Conservation (phyloP, 23 red algal genomes). For the Gracilaria vermiculophylla region DNA sequence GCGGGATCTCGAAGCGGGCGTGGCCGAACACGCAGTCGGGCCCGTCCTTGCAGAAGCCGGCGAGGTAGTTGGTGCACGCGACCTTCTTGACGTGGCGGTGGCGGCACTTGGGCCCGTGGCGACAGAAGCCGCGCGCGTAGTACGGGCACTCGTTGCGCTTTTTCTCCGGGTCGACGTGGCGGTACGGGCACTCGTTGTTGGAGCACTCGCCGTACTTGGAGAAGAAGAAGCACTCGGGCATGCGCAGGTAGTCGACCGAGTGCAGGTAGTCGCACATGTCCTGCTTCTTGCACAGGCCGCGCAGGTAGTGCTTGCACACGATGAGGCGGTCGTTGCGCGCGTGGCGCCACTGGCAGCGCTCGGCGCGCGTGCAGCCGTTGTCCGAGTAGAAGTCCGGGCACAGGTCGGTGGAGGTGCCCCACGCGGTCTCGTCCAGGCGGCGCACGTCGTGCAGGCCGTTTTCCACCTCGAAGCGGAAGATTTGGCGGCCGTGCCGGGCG, state of each 20-base stretch:
- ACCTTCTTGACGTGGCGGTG: constrained; percentile 92
- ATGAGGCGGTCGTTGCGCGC: constrained; percentile 89
- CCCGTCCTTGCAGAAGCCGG: constrained; percentile 95
- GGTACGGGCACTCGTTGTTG: constrained; percentile 95
- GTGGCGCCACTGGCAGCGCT: constrained; percentile 95
- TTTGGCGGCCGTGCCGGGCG: constrained; percentile 69
- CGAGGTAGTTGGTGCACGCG: constrained; percentile 92
- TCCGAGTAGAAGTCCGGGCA: constrained; percentile 89
- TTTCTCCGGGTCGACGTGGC: constrained; percentile 92
- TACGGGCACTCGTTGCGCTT: constrained; percentile 98
- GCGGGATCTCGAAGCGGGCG: constrained; percentile 94
- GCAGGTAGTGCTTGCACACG: constrained; percentile 98
- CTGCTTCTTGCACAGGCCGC: constrained; percentile 98
- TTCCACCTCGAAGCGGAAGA: constrained; percentile 86
- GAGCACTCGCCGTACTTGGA: constrained; percentile 98
- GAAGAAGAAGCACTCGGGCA: constrained; percentile 99
- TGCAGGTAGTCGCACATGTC: constrained; percentile 97
- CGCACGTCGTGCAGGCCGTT: constrained; percentile 78
- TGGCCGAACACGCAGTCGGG: constrained; percentile 97
- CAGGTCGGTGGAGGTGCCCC: constrained; percentile 90
- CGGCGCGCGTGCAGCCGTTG: constrained; percentile 84
- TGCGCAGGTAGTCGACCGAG: constrained; percentile 79
- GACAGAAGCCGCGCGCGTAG: constrained; percentile 95
- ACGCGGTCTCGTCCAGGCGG: constrained; percentile 78
- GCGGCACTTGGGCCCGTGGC: constrained; percentile 95